These are phyloP conservation scores for Starmerella khaoyaiensis DNA, from an alignment of 805 yeast genomes.

Conservation along the genomic window DNA sequence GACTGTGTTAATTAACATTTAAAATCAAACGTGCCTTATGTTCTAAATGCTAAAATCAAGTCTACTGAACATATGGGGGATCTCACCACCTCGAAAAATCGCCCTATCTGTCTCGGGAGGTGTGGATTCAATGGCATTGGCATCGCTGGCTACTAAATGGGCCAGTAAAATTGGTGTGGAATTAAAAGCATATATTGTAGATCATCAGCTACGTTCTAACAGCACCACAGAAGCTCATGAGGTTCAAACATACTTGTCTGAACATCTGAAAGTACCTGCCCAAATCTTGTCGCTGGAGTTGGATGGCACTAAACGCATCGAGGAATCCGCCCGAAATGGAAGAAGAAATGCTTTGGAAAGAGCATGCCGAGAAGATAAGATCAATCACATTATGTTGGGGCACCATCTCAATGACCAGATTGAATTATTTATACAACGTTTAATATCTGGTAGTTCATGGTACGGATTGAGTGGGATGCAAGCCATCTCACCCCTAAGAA, in stretches of 20 bases:
- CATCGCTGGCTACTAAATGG: slow-evolving; percentile 37
- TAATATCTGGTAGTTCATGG: slow-evolving; percentile 35
- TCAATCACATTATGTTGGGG: slow-evolving; percentile 40
- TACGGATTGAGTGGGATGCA: slow-evolving; percentile 51
- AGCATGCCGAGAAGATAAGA: slow-evolving; percentile 30
- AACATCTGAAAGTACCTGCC: slow-evolving; percentile 26
- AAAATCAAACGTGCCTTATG: too few species aligned
- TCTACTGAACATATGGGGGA: slow-evolving; percentile 12
- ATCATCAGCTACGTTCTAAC: slow-evolving; percentile 44
- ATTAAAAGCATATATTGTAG: slow-evolving; percentile 46
- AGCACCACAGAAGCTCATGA: slow-evolving; percentile 39
- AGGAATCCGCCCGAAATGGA: slow-evolving; percentile 44
- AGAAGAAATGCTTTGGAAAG: slow-evolving; percentile 37
- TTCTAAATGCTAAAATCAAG: background rate
- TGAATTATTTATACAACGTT: slow-evolving; percentile 53
- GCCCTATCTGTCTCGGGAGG: slow-evolving; percentile 68
- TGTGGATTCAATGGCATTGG: slow-evolving; percentile 63
- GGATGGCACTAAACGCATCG: slow-evolving; percentile 32
- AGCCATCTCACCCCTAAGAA: slow-evolving; percentile 15
- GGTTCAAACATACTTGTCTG: slow-evolving; percentile 24
- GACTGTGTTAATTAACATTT: too few species aligned
- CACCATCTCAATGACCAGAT: slow-evolving; percentile 63
- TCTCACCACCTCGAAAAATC: slow-evolving; percentile 21
- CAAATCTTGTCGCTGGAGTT: slow-evolving; percentile 27
- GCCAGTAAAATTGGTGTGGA: slow-evolving; percentile 24